Base-by-base conservation (phyloP, 2,329 filamentous ascomycete species). In the Sporothrix inflata region DNA sequence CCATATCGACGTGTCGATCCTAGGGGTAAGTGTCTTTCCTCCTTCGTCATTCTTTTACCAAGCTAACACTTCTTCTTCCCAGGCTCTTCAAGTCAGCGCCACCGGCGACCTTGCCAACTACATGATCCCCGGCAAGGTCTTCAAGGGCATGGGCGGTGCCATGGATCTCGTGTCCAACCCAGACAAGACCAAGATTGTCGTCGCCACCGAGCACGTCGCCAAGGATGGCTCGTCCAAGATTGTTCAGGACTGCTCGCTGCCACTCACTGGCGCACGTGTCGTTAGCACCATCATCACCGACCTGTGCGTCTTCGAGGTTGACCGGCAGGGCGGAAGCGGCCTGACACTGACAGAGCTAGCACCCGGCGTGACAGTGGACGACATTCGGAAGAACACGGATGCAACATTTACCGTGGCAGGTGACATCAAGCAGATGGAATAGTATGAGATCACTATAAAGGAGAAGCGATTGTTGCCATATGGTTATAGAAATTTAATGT, bases 61-160 rank as follows among this genome's bases (percentile, higher is more conserved):
- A 19, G 55, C 55, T 38, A n/a, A 61, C 16, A n/a, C 1, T 49
- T 9, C 9, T 9, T 8, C 14, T 34, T 21, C 47, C 38, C 24
- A 72, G 70, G 71, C 71, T 4, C 88, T 95, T 75, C 92, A 97
- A 83, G 93, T 96, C 27, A 91, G 89, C 75, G 92, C 92, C 0
- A 85, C 87, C 2, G 93, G 93, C 34, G 93, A 97, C 79, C 82
- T 97, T 70, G 93, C 93, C 61, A 96, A 96, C 82, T 97, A 93
- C 85, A 96, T 96, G 91, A 92, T 97, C 74, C 93, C 93, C 0
- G 93, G 93, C 30, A 96, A 95, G 81, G 90, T 94, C 82, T 69
- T 72, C 55, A 96, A 96, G 85, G 93, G 93, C 21, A 96, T 97
- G 90, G 93, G 93, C 74, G 90, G 90, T 38, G 90, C 90, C 21